A percentile compares a stretch with the other conserved stretches of the same genome.
These are phyloP conservation scores for Trichophyton equinum DNA, from an alignment of 2,329 filamentous ascomycete species.

Conservation along the genomic window DNA sequence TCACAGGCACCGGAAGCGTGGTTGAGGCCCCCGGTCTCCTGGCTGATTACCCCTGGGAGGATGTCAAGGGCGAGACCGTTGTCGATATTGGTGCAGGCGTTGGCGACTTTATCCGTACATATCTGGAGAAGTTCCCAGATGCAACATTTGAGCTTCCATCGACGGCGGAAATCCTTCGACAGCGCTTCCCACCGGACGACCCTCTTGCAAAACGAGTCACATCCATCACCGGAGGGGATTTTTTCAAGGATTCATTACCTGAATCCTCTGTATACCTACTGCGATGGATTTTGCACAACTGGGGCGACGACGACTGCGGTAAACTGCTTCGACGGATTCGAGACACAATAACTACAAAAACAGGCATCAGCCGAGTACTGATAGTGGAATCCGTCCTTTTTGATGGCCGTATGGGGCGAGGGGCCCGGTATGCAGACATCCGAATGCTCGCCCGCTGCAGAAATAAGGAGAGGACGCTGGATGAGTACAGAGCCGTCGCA, in stretches of 20 bases:
- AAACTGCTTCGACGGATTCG: not conserved
- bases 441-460: not conserved
- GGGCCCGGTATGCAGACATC: constrained; percentile 1
- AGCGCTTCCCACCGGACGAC: not conserved
- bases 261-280: not conserved
- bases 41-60: not conserved
- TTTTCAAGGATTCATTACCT: constrained; percentile 1
- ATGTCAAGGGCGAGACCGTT: not conserved
- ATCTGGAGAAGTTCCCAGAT: not conserved
- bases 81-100: not conserved
- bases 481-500: not conserved
- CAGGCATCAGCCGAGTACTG: not conserved
- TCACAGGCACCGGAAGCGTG: not conserved
- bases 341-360: not conserved
- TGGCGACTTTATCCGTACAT: not conserved
- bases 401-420: not conserved
- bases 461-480: not conserved
- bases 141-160: not conserved
- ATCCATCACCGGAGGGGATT: not conserved
- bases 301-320: not conserved
- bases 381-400: not conserved
- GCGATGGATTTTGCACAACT: not conserved
- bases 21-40: not conserved
- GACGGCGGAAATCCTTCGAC: not conserved
- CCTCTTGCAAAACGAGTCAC: not conserved